Base-by-base conservation (phyloP, 2,329 filamentous ascomycete genomes). In the Fusarium longipes region DNA sequence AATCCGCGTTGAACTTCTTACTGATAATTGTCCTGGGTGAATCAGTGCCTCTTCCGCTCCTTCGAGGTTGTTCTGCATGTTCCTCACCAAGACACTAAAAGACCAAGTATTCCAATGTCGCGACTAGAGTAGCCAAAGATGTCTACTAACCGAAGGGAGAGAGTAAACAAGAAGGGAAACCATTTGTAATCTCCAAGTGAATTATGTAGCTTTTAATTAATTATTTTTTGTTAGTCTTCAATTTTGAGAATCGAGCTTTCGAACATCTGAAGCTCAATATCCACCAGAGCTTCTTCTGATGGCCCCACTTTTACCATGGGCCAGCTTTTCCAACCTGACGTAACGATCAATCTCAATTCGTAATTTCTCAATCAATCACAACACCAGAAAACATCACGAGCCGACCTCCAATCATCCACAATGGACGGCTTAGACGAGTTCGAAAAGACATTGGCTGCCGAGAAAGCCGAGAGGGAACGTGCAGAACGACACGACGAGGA, bases 381-480 rank as follows among this genome's bases (percentile, higher is more conserved):
- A 51, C 29, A 24, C 3, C n/a, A 44, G 17, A 53, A 63, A 24
- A 8, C 8, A 25, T 7, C 10, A 3, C 2, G 29, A 11, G 20
- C 1, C 10, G 29, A 3, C 10, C 1, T 2, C 5, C 10, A n/a
- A 25, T 15, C 5, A 20, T 3, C n/a, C n/a, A 15, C 15, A 8
- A 87, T 86, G 84, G 82, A 85, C 66, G 80, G 84, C n/a, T 79
- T 87, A 11, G 85, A 85, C 47, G 92, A 94, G 58, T 96, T 96
- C 61, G 93, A 96, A 77, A 92, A 90, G 75, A 83, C 89, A 25
- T 83, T 96, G 14, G 91, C 89, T 2, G 85, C 89, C 42, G 89
- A 87, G 67, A 90, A 88, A 74, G 81, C 81, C 1, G 79, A 82
- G 44, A 82, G 85, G 54, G 83, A 87, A 40, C 79, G 79, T 8